A percentile compares a stretch with the other conserved stretches of the same genome.
These are phyloP conservation scores for Quercus aquifolioides DNA, from an alignment of 306 rosid genomes.

Conservation along the genomic window DNA sequence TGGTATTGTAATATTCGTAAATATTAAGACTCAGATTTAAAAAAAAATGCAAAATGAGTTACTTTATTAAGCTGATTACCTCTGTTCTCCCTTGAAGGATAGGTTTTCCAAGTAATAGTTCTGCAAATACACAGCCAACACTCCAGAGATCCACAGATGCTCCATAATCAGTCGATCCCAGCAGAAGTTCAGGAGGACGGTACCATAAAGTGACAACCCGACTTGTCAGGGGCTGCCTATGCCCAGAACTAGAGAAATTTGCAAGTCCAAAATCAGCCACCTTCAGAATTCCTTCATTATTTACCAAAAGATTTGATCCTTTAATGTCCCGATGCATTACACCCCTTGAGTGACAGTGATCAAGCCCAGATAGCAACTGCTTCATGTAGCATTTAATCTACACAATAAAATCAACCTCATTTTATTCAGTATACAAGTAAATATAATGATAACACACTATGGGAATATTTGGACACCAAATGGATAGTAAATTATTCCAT, in stretches of 20 bases:
- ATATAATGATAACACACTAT: neutral
- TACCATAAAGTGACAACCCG: constrained; percentile 99
- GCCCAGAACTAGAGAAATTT: constrained; percentile 56
- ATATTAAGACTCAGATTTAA: constrained; percentile 5
- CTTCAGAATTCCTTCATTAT: constrained; percentile 84
- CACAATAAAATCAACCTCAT: constrained; percentile 25
- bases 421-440: neutral
- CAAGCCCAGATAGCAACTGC: constrained; percentile 86
- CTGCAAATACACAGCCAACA: constrained; percentile 95
- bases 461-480: neutral
- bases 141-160: constrained; percentile 97
- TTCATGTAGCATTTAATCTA: constrained; percentile 95
- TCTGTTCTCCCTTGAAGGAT: constrained; percentile 98
- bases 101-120: constrained; percentile 76
- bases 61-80: constrained; percentile 46
- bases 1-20: neutral
- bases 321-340: constrained; percentile 96
- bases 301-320: constrained; percentile 95
- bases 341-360: constrained; percentile 88
- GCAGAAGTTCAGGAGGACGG: constrained; percentile 96
- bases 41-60: constrained; percentile 15
- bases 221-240: constrained; percentile 80
- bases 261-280: constrained; percentile 99
- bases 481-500: neutral
- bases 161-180: constrained; percentile 88